These are phyloP conservation scores for Datura wrightii DNA, from an alignment of 257 asterid species.

Conservation along the genomic window DNA sequence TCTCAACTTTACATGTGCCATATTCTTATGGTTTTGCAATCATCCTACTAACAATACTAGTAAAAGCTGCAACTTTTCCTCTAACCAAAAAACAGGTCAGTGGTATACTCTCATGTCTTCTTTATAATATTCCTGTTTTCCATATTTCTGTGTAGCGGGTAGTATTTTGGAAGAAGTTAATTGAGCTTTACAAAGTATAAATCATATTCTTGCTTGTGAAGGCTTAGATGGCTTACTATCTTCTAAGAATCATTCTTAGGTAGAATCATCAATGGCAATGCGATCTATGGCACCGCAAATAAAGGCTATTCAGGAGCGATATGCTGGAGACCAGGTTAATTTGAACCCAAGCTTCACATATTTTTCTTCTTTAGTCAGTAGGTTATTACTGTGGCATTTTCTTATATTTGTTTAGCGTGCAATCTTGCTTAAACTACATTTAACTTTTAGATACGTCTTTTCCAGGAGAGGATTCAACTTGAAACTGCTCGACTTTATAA, in stretches of 20 bases:
- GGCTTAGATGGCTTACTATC: constrained; percentile 20
- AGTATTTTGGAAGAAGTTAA: constrained; percentile 4
- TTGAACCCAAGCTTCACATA: background rate
- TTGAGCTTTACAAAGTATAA: background rate
- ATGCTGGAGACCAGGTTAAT: constrained; percentile 95
- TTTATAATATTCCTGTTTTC: constrained; percentile 16
- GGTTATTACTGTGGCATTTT: background rate
- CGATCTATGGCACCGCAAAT: constrained; percentile 94
- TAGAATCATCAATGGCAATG: constrained; percentile 98
- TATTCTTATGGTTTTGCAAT: constrained; percentile 97
- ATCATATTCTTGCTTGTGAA: background rate
- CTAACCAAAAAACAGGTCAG: constrained; percentile 93
- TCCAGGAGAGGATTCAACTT: constrained; percentile 91
- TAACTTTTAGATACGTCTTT: constrained; percentile 36
- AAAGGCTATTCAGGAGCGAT: constrained; percentile 95
- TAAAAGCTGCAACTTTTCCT: constrained; percentile 94
- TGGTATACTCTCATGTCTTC: background rate
- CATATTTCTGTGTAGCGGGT: constrained; percentile 28
- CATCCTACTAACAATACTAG: constrained; percentile 84
- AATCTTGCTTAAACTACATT: background rate
- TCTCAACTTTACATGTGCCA: constrained; percentile 83
- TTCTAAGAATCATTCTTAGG: constrained; percentile 48
- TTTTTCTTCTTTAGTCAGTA: constrained; percentile 37
- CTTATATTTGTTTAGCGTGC: background rate
- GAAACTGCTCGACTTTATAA: constrained; percentile 97